Evolutionary conservation across 331 rosid species (phyloP).

Genomic region (Rhamnella rubrinervis): DNA sequence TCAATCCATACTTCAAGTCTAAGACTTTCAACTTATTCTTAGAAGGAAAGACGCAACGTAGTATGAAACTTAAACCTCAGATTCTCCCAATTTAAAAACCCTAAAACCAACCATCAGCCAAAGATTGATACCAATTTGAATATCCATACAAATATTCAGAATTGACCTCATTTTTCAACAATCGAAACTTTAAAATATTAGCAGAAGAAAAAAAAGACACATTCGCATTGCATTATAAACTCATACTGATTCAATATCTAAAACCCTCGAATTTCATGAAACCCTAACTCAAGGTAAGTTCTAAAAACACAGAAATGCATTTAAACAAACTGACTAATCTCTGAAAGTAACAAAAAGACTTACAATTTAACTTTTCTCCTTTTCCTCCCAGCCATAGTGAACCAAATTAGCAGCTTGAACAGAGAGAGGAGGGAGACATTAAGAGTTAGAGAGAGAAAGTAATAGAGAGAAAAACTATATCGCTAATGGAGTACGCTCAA

Average conservation of each 20-base stretch:
- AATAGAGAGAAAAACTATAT: background rate
- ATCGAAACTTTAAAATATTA: background rate
- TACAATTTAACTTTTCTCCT: conserved; percentile 39
- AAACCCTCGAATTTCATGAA: conserved; percentile 15
- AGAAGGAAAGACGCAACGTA: background rate
- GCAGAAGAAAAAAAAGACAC: background rate
- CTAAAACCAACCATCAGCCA: conserved; percentile 6
- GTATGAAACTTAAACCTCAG: background rate
- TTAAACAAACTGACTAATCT: background rate
- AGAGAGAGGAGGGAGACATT: background rate
- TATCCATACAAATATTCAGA: background rate
- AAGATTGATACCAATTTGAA: background rate
- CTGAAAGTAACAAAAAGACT: conserved; percentile 7
- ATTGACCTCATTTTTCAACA: conserved; percentile 1
- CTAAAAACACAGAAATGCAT: background rate
- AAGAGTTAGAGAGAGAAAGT: conserved; percentile 5
- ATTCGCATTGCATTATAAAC: conserved; percentile 5
- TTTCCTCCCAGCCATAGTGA: conserved; percentile 36
- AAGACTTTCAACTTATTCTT: background rate
- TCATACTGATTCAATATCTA: conserved; percentile 9
- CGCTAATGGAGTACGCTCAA: too few relatives aligned
- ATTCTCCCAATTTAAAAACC: conserved; percentile 12
- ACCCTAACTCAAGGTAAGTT: background rate
- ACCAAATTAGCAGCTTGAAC: conserved; percentile 15
- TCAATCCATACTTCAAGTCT: conserved; percentile 5